Base-by-base conservation (phyloP, 208 protist species). In the Vickermania ingenoplastis region DNA sequence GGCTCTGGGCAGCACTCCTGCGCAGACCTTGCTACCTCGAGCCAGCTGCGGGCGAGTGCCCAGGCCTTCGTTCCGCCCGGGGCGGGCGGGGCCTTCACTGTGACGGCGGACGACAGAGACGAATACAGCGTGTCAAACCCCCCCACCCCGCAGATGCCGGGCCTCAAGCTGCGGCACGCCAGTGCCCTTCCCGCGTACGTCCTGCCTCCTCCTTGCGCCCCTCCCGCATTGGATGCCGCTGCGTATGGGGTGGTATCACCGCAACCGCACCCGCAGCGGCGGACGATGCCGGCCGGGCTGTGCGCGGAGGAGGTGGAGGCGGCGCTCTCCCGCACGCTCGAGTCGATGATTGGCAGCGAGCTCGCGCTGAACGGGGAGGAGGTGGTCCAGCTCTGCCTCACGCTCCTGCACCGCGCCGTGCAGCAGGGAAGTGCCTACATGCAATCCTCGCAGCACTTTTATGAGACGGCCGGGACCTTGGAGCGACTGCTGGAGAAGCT, bases 381-480 rank as follows among this genome's bases (percentile, higher is more conserved):
- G 53, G 27, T 68, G 1, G 29, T 71, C n/a, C 55, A 24, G n/a
- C 59, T 57, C n/a, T 45, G 31, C 17, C 4, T 23, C 29, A 21
- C 25, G 11, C 41, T 71, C 1, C 1, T 71, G 4, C 17, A 52
- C 0, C 24, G 23, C 2, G 59, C 31, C 1, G 56, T 76, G 36
- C n/a, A 49, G 14, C 24, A 41, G 7, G 52, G 49, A 1, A 26
- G 48, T 14, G 1, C 2, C 11, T 62, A 28, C 50, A 27, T 62
- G 17, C 30, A 31, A 2, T 63, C 72, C 0, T 30, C 64, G 29
- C 50, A 63, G 7, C 22, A 70, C 22, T 59, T 62, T 28, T 64
- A 65, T 36, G 50, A 65, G 14, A 57, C 65, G 1, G 29, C 63
- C 56, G 65, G 65, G 5, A 30, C 57, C 29, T 49, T 69, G 22